These are phyloP conservation scores for Mortierella sp. DNA, from an alignment of 371 early-diverging fungal genomes.

Conservation along the genomic window DNA sequence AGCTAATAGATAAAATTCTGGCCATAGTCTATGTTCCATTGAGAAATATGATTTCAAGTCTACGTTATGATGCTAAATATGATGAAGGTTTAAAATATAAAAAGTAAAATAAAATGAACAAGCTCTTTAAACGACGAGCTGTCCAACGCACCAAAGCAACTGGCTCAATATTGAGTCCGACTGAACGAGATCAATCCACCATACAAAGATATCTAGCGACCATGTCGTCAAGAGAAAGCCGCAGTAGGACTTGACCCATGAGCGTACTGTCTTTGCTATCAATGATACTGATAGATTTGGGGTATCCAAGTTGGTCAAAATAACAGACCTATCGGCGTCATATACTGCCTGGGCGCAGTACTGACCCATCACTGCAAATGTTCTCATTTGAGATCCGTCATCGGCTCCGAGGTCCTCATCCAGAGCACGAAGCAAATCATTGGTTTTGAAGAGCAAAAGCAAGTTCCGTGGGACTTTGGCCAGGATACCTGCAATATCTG, in stretches of 20 bases:
- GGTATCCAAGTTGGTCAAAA: slow-evolving; percentile 7
- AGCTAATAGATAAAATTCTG: not conserved
- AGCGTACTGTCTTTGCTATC: slow-evolving; percentile 18
- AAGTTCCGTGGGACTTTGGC: slow-evolving; percentile 84
- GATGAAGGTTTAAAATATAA: not conserved
- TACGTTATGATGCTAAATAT: not conserved
- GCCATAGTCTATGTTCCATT: slow-evolving; percentile 5
- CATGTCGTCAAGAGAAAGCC: slow-evolving; percentile 26
- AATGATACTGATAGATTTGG: slow-evolving; percentile 12
- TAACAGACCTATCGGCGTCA: slow-evolving; percentile 25
- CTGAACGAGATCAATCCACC: slow-evolving; percentile 46
- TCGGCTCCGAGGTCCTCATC: slow-evolving; percentile 63
- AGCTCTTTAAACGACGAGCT: not conserved
- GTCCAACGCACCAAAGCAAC: slow-evolving; percentile 14
- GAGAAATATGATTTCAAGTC: no score
- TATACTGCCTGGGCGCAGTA: slow-evolving; percentile 68
- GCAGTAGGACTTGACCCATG: slow-evolving; percentile 39
- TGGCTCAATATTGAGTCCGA: slow-evolving; percentile 22
- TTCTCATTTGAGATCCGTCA: slow-evolving; percentile 57
- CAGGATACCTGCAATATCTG: slow-evolving; percentile 82
- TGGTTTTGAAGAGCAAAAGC: slow-evolving; percentile 89
- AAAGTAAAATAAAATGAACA: not conserved
- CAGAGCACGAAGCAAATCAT: slow-evolving; percentile 83
- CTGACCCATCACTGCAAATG: slow-evolving; percentile 67
- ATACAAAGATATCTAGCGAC: slow-evolving; percentile 41